Evolutionary conservation across 352 stramenopile genomes (phyloP).

Genomic region (Phytophthora capsici): DNA sequence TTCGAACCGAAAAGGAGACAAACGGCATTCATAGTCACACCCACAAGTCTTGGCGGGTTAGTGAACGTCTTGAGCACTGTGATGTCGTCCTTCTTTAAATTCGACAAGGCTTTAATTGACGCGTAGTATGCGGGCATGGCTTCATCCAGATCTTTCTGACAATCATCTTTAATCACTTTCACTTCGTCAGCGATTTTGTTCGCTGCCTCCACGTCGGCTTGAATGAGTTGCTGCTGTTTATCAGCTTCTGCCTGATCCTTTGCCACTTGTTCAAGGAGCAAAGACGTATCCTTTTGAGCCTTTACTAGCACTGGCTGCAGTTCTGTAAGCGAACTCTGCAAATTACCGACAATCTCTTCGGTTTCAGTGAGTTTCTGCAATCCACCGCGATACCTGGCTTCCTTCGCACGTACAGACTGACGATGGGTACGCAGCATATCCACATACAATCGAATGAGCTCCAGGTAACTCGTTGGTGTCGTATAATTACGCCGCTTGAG

Average conservation of each 20-base stretch:
- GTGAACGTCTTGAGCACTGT: conserved; percentile 93
- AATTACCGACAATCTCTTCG: conserved; percentile 92
- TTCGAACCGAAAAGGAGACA: conserved; percentile 90
- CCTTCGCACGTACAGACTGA: conserved; percentile 82
- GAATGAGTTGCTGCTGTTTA: conserved; percentile 91
- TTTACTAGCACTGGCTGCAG: conserved; percentile 91
- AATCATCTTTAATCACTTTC: conserved; percentile 94
- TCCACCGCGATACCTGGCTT: conserved; percentile 82
- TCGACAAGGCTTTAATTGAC: conserved; percentile 90
- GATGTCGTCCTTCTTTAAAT: conserved; percentile 94
- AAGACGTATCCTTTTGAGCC: conserved; percentile 88
- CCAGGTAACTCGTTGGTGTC: conserved; percentile 95
- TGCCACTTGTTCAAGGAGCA: conserved; percentile 87
- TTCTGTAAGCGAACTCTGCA: conserved; percentile 92
- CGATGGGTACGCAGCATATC: conserved; percentile 91
- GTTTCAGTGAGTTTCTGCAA: conserved; percentile 94
- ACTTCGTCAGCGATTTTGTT: conserved; percentile 93
- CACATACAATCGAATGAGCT: conserved; percentile 95
- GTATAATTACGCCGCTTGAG: conserved; percentile 94
- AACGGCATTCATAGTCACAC: conserved; percentile 93
- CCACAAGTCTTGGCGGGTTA: conserved; percentile 89
- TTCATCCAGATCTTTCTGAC: conserved; percentile 92
- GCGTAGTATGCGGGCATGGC: conserved; percentile 93
- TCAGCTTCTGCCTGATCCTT: conserved; percentile 93
- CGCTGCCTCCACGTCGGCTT: conserved; percentile 90